Base-by-base conservation (phyloP, 2,329 filamentous ascomycete species). In the Calonectria fujianensis region DNA sequence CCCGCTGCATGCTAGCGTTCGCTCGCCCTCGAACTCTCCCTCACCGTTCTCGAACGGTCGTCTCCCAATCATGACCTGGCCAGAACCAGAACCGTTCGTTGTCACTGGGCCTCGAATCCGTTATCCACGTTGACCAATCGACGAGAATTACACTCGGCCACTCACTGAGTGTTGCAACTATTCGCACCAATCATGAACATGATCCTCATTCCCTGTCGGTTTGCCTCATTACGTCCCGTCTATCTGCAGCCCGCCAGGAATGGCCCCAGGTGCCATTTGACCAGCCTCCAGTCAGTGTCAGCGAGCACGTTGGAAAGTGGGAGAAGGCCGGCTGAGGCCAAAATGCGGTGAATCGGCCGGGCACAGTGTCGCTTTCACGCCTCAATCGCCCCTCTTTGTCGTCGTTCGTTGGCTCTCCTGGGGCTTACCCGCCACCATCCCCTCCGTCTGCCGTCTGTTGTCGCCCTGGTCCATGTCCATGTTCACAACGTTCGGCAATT, bases 291-390 rank as follows among this genome's bases (percentile, higher is more conserved):
- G 66, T 74, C 72, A 78, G 70, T 78, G 75, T 70, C 73, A 68
- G 51, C 32, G 65, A 66, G 51, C 29, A 61, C 27, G 57, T 59
- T 76, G 74, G 78, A 80, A 70, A 69, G 74, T 74, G 63, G 78
- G 72, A 77, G 71, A 72, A 75, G 74, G 72, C 79, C 66, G 76
- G 77, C 76, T 76, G 74, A 75, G 75, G 77, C 75, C 80, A 81
- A 81, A 81, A 80, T 81, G 80, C 80, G 80, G 80, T 81, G 80
- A 81, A 81, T 80, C 75, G 64, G 67, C 66, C 41, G 50, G 48
- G 50, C 51, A 52, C 72, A 50, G 74, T 76, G 75, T 76, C 74
- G 77, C 77, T 74, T 39, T 70, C 59, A 61, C 65, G 59, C 57
- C 71, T 45, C 67, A 51, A 73, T 59, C 52, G 70, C 66, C 74